A percentile compares a stretch with the other conserved stretches of the same genome.
Conservation (phyloP, 768 basidiomycete genomes). For the Panus rudis region DNA sequence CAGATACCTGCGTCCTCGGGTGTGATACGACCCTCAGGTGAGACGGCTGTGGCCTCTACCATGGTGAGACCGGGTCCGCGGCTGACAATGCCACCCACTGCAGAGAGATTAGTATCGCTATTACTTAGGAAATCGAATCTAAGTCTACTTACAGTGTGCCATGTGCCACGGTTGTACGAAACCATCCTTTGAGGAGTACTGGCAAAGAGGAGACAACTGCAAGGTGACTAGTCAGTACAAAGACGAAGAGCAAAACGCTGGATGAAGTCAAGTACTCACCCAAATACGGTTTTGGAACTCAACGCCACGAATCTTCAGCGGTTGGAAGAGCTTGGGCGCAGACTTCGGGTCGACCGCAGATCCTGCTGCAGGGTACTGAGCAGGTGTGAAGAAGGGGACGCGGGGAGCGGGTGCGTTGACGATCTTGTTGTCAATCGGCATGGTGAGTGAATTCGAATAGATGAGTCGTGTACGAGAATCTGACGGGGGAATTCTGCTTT, state of each 20-base stretch:
- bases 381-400: conserved; percentile 42
- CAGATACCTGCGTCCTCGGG: conserved; percentile 58
- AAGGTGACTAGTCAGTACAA: not conserved
- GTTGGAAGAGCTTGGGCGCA: conserved; percentile 44
- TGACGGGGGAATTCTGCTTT: too few species aligned
- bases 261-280: conserved; percentile 11
- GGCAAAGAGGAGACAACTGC: conserved; percentile 50
- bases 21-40: conserved; percentile 55
- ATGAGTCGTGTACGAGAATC: too few species aligned
- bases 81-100: conserved; percentile 47
- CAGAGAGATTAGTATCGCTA: not conserved
- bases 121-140: not conserved
- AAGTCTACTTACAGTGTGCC: conserved; percentile 32
- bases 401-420: conserved; percentile 17
- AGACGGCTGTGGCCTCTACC: conserved; percentile 63
- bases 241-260: not conserved
- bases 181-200: conserved; percentile 54
- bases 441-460: not conserved
- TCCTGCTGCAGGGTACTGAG: conserved; percentile 39
- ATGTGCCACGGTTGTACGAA: conserved; percentile 48
- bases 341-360: conserved; percentile 32
- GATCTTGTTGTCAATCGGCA: not conserved
- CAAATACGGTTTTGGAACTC: conserved; percentile 26
- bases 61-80: conserved; percentile 52
- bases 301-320: conserved; percentile 35